Conservation (phyloP, 1,284 basidiomycete species). For the Cerrena zonata region DNA sequence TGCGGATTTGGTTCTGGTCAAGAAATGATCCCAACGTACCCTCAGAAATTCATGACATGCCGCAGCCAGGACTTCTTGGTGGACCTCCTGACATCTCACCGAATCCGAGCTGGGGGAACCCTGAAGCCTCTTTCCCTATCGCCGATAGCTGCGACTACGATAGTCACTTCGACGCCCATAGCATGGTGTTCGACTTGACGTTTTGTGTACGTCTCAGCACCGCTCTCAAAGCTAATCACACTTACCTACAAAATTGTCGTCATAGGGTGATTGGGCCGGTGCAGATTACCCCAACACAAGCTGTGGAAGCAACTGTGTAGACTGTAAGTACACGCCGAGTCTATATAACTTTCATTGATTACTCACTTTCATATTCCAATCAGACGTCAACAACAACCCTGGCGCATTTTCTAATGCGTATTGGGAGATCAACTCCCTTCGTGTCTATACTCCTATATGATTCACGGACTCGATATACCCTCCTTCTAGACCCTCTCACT, state of each 20-base stretch:
- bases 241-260: conserved; percentile 2
- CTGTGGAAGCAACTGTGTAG: conserved; percentile 24
- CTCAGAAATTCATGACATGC: conserved; percentile 27
- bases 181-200: conserved; percentile 46
- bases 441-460: conserved; percentile 39
- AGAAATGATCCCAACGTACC: conserved; percentile 37
- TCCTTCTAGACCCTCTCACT: background rate
- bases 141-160: conserved; percentile 33
- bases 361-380: background rate
- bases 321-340: conserved; percentile 43
- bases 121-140: conserved; percentile 45
- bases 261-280: conserved; percentile 50
- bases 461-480: background rate
- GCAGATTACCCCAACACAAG: conserved; percentile 12
- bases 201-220: conserved; percentile 38
- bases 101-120: conserved; percentile 35
- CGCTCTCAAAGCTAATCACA: background rate
- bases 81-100: conserved; percentile 25
- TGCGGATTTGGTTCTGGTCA: conserved; percentile 51
- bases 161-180: conserved; percentile 42
- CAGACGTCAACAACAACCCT: conserved; percentile 52
- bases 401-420: conserved; percentile 48
- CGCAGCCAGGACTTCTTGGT: conserved; percentile 8
- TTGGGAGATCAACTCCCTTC: conserved; percentile 56
- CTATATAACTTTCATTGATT: background rate